Conservation (phyloP, 257 asterid species). For the Nicotiana knightiana region DNA sequence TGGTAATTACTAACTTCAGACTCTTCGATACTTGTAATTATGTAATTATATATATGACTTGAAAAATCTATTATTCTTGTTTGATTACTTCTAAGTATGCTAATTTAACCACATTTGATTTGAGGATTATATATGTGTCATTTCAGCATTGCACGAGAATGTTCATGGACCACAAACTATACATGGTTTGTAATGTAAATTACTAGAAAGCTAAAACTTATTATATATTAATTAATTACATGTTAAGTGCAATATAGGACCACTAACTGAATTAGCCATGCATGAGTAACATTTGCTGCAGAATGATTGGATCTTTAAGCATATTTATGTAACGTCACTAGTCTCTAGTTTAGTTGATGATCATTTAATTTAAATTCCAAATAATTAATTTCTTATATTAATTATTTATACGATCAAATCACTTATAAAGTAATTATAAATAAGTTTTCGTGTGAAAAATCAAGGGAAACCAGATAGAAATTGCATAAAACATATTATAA, state of each 20-base stretch:
- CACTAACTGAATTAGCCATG: conserved; percentile 27
- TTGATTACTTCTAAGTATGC: neutral
- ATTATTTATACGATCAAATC: too few species aligned
- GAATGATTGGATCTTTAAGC: conserved; percentile 29
- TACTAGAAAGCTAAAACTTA: neutral
- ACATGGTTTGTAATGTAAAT: neutral
- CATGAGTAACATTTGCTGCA: conserved; percentile 44
- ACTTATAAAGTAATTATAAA: too few species aligned
- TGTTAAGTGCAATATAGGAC: conserved; percentile 12
- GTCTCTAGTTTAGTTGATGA: too few species aligned
- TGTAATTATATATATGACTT: neutral
- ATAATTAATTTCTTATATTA: too few species aligned
- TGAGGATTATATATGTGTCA: neutral
- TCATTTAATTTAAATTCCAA: too few species aligned
- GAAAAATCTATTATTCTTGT: neutral
- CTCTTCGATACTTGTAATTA: neutral
- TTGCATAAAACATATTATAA: too few species aligned
- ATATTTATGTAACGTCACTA: neutral
- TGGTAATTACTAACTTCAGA: neutral
- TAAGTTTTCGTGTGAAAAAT: too few species aligned
- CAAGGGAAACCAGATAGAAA: too few species aligned
- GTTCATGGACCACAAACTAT: conserved; percentile 14
- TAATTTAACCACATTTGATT: neutral
- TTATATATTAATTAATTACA: neutral
- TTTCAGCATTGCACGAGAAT: conserved; percentile 7